Conservation (phyloP, 495 filamentous ascomycete species). For the Xylaria venustula region DNA sequence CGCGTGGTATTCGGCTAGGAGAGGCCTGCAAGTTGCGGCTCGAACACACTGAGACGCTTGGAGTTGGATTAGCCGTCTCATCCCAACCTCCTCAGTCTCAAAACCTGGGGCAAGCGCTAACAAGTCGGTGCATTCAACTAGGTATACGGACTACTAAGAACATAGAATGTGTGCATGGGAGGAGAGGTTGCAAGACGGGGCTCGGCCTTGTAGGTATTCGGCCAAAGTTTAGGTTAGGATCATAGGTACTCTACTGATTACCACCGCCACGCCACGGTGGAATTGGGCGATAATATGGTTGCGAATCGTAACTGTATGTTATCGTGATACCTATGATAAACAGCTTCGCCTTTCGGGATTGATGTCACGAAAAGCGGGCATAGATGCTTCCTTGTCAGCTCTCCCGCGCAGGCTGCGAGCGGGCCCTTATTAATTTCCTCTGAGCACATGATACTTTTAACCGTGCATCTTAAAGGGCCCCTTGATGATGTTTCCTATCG, state of each 20-base stretch:
- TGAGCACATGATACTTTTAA: background rate
- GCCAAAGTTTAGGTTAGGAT: too few relatives aligned
- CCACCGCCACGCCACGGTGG: too few relatives aligned
- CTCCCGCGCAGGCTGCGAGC: background rate
- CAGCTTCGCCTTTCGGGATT: too few relatives aligned
- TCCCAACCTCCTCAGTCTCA: slow-evolving; percentile 26
- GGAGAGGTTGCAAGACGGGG: too few relatives aligned
- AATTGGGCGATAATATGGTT: too few relatives aligned
- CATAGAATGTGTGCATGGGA: too few relatives aligned
- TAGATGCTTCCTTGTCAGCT: too few relatives aligned
- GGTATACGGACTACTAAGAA: background rate
- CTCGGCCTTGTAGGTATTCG: too few relatives aligned
- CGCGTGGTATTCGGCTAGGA: background rate
- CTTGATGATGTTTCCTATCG: slow-evolving; percentile 16
- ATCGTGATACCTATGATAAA: too few relatives aligned
- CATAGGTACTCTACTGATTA: too few relatives aligned
- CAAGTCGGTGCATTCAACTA: background rate
- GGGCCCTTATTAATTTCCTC: background rate
- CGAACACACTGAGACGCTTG: slow-evolving; percentile 26
- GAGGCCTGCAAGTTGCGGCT: slow-evolving; percentile 23
- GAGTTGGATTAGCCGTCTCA: slow-evolving; percentile 32
- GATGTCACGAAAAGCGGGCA: too few relatives aligned
- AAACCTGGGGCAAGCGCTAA: slow-evolving; percentile 18
- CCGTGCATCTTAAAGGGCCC: slow-evolving; percentile 6
- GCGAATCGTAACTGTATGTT: too few relatives aligned